Conservation (phyloP, 768 basidiomycete species). For the Tricholoma sp. region DNA sequence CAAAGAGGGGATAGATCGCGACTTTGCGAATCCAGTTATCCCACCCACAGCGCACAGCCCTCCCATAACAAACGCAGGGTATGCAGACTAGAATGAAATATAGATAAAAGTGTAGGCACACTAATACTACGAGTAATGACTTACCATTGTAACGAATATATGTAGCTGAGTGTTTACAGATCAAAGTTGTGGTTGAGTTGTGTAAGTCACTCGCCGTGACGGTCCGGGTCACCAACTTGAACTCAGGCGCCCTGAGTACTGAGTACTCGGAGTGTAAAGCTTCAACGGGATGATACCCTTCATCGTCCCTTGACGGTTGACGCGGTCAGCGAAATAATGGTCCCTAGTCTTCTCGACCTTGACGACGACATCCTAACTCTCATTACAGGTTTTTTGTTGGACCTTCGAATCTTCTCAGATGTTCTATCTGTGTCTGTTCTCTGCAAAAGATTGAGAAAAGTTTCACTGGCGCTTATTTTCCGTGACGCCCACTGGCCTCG, state of each 20-base stretch:
- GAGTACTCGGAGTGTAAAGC: no score
- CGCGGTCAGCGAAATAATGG: background rate
- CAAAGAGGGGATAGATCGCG: constrained; percentile 75
- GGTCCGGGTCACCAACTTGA: no score
- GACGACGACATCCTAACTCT: constrained; percentile 7
- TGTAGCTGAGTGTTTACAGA: background rate
- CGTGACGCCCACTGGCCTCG: constrained; percentile 8
- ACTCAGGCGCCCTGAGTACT: no score
- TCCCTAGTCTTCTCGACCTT: background rate
- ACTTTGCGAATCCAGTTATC: constrained; percentile 63
- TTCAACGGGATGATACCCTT: no score
- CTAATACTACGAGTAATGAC: background rate
- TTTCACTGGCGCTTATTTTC: constrained; percentile 6
- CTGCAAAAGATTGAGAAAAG: constrained; percentile 6
- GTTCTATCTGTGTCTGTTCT: constrained; percentile 5
- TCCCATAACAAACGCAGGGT: constrained; percentile 77
- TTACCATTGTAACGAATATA: background rate
- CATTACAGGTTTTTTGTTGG: background rate
- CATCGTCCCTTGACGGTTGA: no score
- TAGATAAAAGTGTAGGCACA: background rate
- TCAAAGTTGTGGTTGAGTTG: background rate
- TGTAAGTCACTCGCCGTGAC: no score
- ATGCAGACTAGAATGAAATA: constrained; percentile 53
- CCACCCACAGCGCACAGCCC: constrained; percentile 75
- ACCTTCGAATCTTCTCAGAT: background rate